Evolutionary conservation across 2,329 filamentous ascomycete genomes (phyloP).

Genomic region (Pestalotiopsis sp.): DNA sequence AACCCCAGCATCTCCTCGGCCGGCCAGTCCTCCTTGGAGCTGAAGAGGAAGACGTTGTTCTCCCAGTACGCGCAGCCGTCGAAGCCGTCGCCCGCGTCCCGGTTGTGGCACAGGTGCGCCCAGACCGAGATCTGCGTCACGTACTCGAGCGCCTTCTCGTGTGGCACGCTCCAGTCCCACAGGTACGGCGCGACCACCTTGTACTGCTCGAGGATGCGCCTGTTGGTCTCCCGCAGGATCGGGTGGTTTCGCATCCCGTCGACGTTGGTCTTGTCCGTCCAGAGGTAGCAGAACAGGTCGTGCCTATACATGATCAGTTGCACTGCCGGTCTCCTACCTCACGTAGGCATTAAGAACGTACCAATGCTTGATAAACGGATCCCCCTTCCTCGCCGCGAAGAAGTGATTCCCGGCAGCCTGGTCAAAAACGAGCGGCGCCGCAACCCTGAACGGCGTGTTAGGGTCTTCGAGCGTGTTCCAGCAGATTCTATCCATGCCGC

Average conservation of each 20-base stretch:
- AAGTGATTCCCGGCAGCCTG: slow-evolving; percentile 37
- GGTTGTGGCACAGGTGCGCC: slow-evolving; percentile 27
- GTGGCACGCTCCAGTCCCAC: slow-evolving; percentile 34
- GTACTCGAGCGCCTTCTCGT: slow-evolving; percentile 36
- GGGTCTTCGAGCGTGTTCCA: slow-evolving; percentile 39
- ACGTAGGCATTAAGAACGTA: slow-evolving; percentile 10
- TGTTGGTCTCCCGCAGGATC: slow-evolving; percentile 27
- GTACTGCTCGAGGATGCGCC: slow-evolving; percentile 24
- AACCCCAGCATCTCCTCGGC: slow-evolving; percentile 21
- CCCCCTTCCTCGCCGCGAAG: slow-evolving; percentile 37
- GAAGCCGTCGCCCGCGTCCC: slow-evolving; percentile 26
- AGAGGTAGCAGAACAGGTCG: slow-evolving; percentile 32
- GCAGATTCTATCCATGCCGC: slow-evolving; percentile 37
- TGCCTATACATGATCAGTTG: slow-evolving; percentile 30
- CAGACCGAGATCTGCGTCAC: slow-evolving; percentile 39
- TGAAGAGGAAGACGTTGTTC: slow-evolving; percentile 15
- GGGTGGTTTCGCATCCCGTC: slow-evolving; percentile 27
- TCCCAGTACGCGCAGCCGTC: slow-evolving; percentile 22
- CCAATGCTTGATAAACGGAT: slow-evolving; percentile 39
- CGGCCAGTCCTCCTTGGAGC: slow-evolving; percentile 8
- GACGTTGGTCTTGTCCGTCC: slow-evolving; percentile 27
- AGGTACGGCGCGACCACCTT: slow-evolving; percentile 19
- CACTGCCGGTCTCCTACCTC: not conserved
- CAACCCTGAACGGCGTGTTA: slow-evolving; percentile 30
- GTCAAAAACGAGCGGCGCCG: slow-evolving; percentile 25